A percentile compares a stretch with the other conserved stretches of the same genome.
Conservation (phyloP, 768 basidiomycete genomes). For the Heimioporus sp. region DNA sequence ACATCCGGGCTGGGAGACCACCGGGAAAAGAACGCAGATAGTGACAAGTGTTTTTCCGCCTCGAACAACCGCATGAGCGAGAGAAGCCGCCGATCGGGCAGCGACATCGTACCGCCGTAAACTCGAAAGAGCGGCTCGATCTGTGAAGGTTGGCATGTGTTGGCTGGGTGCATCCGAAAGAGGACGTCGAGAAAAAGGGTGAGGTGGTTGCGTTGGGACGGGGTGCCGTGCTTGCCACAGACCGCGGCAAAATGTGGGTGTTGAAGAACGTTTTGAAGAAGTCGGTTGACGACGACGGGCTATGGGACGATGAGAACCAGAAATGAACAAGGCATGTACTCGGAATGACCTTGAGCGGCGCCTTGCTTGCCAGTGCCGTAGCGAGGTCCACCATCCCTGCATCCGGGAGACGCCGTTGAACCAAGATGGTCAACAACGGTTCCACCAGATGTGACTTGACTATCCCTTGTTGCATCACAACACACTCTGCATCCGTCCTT, state of each 20-base stretch:
- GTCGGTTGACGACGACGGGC: constrained; percentile 74
- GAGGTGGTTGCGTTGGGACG: constrained; percentile 43
- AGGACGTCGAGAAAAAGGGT: constrained; percentile 59
- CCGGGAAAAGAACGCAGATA: constrained; percentile 55
- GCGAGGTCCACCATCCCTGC: constrained; percentile 43
- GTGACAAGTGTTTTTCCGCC: constrained; percentile 59
- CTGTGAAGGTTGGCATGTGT: constrained; percentile 84
- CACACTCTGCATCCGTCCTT: constrained; percentile 7
- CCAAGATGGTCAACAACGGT: constrained; percentile 59
- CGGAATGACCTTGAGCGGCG: constrained; percentile 60
- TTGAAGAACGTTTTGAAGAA: constrained; percentile 73
- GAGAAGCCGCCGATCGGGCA: constrained; percentile 63
- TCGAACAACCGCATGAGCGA: constrained; percentile 82
- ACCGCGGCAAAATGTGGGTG: constrained; percentile 59
- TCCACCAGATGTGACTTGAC: constrained; percentile 64
- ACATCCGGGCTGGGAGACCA: constrained; percentile 59
- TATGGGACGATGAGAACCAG: constrained; percentile 8
- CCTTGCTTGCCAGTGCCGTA: constrained; percentile 35
- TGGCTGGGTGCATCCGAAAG: constrained; percentile 74
- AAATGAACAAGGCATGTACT: background rate
- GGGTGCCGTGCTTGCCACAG: constrained; percentile 27
- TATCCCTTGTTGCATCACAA: constrained; percentile 9
- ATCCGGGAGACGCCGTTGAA: constrained; percentile 58
- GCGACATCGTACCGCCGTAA: constrained; percentile 72
- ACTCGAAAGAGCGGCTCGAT: constrained; percentile 72